Conservation (phyloP, 1,139 yeast genomes). For the Yamadazyma dendronema region DNA sequence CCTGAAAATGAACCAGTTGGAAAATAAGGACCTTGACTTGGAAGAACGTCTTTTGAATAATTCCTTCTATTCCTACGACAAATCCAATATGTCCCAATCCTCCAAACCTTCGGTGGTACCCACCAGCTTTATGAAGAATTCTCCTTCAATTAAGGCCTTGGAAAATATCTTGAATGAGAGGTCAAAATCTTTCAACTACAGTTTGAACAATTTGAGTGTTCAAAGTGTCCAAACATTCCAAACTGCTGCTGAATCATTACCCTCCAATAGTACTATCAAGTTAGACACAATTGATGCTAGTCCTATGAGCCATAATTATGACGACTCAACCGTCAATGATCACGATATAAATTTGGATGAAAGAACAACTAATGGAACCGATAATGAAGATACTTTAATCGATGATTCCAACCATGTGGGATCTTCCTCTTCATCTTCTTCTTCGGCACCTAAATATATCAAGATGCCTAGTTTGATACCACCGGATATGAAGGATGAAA, state of each 20-base stretch:
- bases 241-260: constrained; percentile 12
- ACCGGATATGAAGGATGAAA: constrained; percentile 8
- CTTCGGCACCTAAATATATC: constrained; percentile 9
- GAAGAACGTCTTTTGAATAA: constrained; percentile 17
- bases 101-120: constrained; percentile 9
- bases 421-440: not conserved
- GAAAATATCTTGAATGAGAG: constrained; percentile 44
- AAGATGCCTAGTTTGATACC: constrained; percentile 19
- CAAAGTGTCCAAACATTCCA: constrained; percentile 13
- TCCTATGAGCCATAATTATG: constrained; percentile 12
- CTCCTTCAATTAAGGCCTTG: constrained; percentile 56
- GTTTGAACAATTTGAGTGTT: constrained; percentile 12
- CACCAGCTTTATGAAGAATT: constrained; percentile 50
- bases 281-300: constrained; percentile 13
- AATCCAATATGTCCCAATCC: constrained; percentile 5
- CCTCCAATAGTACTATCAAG: not conserved
- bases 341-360: constrained; percentile 4
- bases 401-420: constrained; percentile 13
- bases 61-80: constrained; percentile 16
- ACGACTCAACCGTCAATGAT: constrained; percentile 15
- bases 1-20: constrained; percentile 7
- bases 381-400: constrained; percentile 27
- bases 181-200: constrained; percentile 17
- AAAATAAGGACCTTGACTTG: constrained; percentile 12
- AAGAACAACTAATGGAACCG: constrained; percentile 13